Conservation (phyloP, 2,329 filamentous ascomycete genomes). For the Pezicula rhizophila region DNA sequence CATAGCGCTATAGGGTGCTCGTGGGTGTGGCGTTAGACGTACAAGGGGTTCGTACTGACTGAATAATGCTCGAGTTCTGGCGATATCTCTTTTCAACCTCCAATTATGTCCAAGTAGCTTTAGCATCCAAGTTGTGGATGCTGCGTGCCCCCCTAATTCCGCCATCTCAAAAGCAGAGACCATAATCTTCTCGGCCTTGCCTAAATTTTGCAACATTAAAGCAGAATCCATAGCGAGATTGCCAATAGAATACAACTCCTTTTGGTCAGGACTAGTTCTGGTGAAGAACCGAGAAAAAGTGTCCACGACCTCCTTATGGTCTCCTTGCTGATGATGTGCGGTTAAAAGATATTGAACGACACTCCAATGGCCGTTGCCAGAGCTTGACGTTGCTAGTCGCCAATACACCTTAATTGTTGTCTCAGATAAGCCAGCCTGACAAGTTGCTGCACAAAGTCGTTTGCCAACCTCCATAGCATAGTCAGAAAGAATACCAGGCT, state of each 20-base stretch:
- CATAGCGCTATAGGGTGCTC: slow-evolving; percentile 22
- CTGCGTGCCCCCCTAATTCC: slow-evolving; percentile 8
- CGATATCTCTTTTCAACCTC: slow-evolving; percentile 19
- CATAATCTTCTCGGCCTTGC: slow-evolving; percentile 19
- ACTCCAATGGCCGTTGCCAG: slow-evolving; percentile 1
- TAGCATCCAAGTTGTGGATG: slow-evolving; percentile 19
- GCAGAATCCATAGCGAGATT: slow-evolving; percentile 16
- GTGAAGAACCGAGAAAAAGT: slow-evolving; percentile 16
- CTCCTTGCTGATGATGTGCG: slow-evolving; percentile 14
- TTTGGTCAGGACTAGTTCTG: slow-evolving; percentile 11
- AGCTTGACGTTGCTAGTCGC: slow-evolving; percentile 9
- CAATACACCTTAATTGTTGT: slow-evolving; percentile 16
- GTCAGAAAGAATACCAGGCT: slow-evolving; percentile 8
- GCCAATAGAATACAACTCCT: slow-evolving; percentile 13
- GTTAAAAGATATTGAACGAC: slow-evolving; percentile 15
- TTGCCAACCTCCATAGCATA: slow-evolving; percentile 12
- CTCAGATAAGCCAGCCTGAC: slow-evolving; percentile 12
- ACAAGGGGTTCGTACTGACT: slow-evolving; percentile 14
- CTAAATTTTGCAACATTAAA: slow-evolving; percentile 11
- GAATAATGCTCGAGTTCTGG: slow-evolving; percentile 18
- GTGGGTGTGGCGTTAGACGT: slow-evolving; percentile 11
- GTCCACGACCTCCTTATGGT: slow-evolving; percentile 11
- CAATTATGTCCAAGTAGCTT: slow-evolving; percentile 22
- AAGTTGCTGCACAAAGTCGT: slow-evolving; percentile 16
- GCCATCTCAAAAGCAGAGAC: slow-evolving; percentile 14